Conservation (phyloP, 208 protist species). For the Wallacemonas sp. region DNA sequence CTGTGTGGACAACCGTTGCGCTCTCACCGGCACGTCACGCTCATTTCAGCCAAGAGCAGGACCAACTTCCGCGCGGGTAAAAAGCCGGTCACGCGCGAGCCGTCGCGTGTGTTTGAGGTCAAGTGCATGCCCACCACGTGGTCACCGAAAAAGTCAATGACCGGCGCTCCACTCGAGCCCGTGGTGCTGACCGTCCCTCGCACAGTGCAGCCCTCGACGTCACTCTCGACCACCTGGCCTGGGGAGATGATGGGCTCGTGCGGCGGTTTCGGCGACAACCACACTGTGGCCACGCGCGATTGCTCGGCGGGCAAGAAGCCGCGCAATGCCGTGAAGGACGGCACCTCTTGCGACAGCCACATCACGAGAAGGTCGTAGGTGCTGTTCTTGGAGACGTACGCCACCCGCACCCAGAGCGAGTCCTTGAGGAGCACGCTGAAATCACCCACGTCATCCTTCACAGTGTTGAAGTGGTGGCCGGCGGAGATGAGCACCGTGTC, state of each 20-base stretch:
- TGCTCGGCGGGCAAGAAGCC: conserved; percentile 61
- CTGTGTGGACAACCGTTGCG: neutral
- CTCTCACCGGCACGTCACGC: conserved; percentile 38
- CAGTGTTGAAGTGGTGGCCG: conserved; percentile 81
- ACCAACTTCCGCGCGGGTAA: conserved; percentile 75
- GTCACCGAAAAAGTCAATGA: conserved; percentile 80
- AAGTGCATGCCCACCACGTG: conserved; percentile 84
- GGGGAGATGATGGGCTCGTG: conserved; percentile 80
- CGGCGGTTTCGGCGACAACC: conserved; percentile 75
- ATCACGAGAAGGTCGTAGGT: conserved; percentile 68
- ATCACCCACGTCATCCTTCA: conserved; percentile 79
- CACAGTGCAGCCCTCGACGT: conserved; percentile 43
- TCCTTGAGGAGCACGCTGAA: conserved; percentile 59
- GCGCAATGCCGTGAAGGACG: conserved; percentile 41
- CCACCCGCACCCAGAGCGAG: conserved; percentile 36
- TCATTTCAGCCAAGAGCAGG: conserved; percentile 71
- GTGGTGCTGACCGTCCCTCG: conserved; percentile 80
- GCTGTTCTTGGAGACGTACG: conserved; percentile 69
- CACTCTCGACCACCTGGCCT: conserved; percentile 75
- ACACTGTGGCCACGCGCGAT: conserved; percentile 71
- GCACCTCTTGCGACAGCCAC: conserved; percentile 55
- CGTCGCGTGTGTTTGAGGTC: conserved; percentile 78
- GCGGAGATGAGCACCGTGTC: conserved; percentile 64
- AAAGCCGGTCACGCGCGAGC: conserved; percentile 81
- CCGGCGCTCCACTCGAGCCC: conserved; percentile 81